Evolutionary conservation across 176 grass and related monocot species (phyloP).

Genomic region (Puya raimondii): DNA sequence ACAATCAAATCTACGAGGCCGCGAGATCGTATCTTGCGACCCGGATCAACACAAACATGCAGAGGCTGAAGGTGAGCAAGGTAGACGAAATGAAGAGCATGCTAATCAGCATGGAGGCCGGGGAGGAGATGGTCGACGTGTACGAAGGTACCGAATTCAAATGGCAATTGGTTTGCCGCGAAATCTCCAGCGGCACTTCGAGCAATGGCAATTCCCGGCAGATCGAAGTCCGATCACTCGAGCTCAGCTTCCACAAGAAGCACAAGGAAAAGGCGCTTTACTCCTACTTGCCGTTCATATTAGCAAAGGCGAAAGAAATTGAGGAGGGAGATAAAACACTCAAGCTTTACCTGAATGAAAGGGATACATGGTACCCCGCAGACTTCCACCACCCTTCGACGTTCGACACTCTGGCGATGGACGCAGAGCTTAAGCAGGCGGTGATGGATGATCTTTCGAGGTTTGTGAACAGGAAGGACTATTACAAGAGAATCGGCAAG

Average conservation of each 20-base stretch:
- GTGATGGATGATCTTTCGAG: constrained; percentile 70
- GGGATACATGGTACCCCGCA: constrained; percentile 48
- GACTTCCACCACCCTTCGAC: constrained; percentile 79
- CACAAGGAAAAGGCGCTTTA: constrained; percentile 54
- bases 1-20: constrained; percentile 74
- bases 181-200: constrained; percentile 7
- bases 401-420: constrained; percentile 75
- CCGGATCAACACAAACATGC: constrained; percentile 63
- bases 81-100: constrained; percentile 55
- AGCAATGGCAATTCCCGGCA: constrained; percentile 13
- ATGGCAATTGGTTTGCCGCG: constrained; percentile 57
- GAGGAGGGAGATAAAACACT: constrained; percentile 56
- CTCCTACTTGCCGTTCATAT: constrained; percentile 62
- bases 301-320: constrained; percentile 46
- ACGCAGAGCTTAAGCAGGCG: constrained; percentile 35
- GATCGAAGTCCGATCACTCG: constrained; percentile 45
- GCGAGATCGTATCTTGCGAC: constrained; percentile 54
- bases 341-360: constrained; percentile 83
- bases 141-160: constrained; percentile 65
- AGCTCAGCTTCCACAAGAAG: constrained; percentile 74
- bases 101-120: constrained; percentile 57
- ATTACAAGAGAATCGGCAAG: constrained; percentile 83
- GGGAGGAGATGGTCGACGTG: constrained; percentile 74
- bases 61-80: constrained; percentile 54
- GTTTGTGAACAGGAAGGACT: constrained; percentile 69